These are phyloP conservation scores for Hypoxylon sp. DNA, from an alignment of 2,329 filamentous ascomycete species.

Conservation along the genomic window DNA sequence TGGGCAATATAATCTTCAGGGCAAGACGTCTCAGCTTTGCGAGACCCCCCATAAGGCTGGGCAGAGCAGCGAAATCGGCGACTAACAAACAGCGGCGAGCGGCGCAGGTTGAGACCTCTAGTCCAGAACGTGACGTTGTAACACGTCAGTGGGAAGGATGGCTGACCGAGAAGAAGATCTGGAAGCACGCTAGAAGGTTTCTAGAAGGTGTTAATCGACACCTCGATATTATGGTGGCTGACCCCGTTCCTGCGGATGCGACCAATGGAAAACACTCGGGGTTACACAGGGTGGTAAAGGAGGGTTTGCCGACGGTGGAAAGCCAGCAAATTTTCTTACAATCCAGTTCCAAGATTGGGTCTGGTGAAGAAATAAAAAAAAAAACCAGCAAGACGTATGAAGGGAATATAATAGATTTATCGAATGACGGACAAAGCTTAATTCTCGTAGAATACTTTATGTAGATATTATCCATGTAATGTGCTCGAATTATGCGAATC, in stretches of 20 bases:
- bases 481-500: neutral
- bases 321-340: neutral
- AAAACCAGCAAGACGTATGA: neutral
- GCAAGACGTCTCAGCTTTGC: slow-evolving; percentile 23
- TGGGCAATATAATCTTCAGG: slow-evolving; percentile 7
- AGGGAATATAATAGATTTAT: neutral
- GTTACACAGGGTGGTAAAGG: slow-evolving; percentile 36
- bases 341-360: too few species aligned
- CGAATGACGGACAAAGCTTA: neutral
- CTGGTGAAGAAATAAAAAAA: neutral
- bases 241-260: slow-evolving; percentile 46
- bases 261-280: slow-evolving; percentile 35
- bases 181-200: slow-evolving; percentile 49
- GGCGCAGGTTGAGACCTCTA: neutral
- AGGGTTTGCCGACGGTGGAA: neutral
- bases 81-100: slow-evolving; percentile 6
- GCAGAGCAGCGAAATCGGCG: slow-evolving; percentile 38
- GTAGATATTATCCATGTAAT: too few species aligned
- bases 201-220: slow-evolving; percentile 46
- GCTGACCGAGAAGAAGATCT: slow-evolving; percentile 34
- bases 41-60: slow-evolving; percentile 31
- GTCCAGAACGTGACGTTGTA: slow-evolving; percentile 21
- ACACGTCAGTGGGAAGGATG: slow-evolving; percentile 24
- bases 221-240: slow-evolving; percentile 34
- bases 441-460: slow-evolving; percentile 1